phyloP scores from a whole-genome alignment of 768 basidiomycete genomes.

The Boletus barrowsii region DNA sequence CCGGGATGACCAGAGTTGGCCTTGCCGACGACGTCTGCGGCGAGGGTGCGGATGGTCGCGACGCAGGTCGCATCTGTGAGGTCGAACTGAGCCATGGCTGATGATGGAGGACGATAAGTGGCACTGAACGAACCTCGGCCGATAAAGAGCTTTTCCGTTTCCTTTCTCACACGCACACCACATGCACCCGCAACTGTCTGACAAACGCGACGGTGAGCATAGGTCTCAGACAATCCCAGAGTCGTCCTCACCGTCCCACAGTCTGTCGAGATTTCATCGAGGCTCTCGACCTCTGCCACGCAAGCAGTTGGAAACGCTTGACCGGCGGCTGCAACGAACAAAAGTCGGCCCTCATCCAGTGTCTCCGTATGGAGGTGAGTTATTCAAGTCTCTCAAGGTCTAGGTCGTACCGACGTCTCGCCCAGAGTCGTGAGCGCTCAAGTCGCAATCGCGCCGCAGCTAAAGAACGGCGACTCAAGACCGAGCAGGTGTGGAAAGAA shows the following conservation, averaged over 20 bases:
- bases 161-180: constrained; percentile 3
- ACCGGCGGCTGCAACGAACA: constrained; percentile 67
- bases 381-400: neutral
- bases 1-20: constrained; percentile 96
- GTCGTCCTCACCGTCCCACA: constrained; percentile 28
- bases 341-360: constrained; percentile 66
- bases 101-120: constrained; percentile 6
- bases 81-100: constrained; percentile 40
- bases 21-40: constrained; percentile 74
- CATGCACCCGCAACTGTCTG: constrained; percentile 74
- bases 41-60: constrained; percentile 73
- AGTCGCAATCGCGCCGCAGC: constrained; percentile 57
- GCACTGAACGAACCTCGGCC: neutral
- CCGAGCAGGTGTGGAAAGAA: constrained; percentile 59
- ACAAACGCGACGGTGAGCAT: constrained; percentile 53
- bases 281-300: constrained; percentile 71
- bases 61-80: constrained; percentile 55
- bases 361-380: constrained; percentile 68
- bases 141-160: constrained; percentile 5
- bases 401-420: constrained; percentile 1
- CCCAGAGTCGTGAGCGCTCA: constrained; percentile 58
- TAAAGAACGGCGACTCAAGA: constrained; percentile 53
- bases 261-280: constrained; percentile 76
- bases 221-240: neutral
- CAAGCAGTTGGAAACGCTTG: constrained; percentile 58